Evolutionary conservation across 208 protist species (phyloP).

Genomic region (Tritrichomonas foetus): DNA sequence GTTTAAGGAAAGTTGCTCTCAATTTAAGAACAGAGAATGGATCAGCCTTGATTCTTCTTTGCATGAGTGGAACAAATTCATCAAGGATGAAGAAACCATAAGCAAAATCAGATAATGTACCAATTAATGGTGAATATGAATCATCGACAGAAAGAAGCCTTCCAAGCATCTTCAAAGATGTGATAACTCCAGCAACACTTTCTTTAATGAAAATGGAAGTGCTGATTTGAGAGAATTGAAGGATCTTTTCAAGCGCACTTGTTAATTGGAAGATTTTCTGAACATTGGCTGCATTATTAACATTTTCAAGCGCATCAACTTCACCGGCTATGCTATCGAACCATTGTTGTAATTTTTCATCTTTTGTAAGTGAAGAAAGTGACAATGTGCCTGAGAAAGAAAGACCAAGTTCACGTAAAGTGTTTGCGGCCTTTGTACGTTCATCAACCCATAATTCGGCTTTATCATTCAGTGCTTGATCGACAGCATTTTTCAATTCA

Average conservation of each 20-base stretch:
- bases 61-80: slow-evolving; percentile 78
- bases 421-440: slow-evolving; percentile 60
- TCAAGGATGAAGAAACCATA: slow-evolving; percentile 88
- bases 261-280: slow-evolving; percentile 87
- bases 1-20: slow-evolving; percentile 86
- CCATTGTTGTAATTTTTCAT: slow-evolving; percentile 81
- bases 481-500: slow-evolving; percentile 71
- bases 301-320: slow-evolving; percentile 53
- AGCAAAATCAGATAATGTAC: slow-evolving; percentile 79
- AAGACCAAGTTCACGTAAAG: slow-evolving; percentile 68
- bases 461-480: slow-evolving; percentile 73
- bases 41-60: slow-evolving; percentile 73
- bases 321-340: slow-evolving; percentile 74
- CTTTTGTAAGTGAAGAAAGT: slow-evolving; percentile 65
- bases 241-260: slow-evolving; percentile 83
- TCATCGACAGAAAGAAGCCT: not conserved
- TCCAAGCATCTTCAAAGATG: not conserved
- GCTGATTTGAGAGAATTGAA: slow-evolving; percentile 79
- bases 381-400: slow-evolving; percentile 82
- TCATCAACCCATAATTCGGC: slow-evolving; percentile 71
- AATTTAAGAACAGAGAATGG: slow-evolving; percentile 65
- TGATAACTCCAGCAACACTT: not conserved
- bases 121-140: slow-evolving; percentile 52
- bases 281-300: slow-evolving; percentile 68
- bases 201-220: not conserved